phyloP scores from a whole-genome alignment of 352 stramenopile species.

The Pythium dissimile region DNA sequence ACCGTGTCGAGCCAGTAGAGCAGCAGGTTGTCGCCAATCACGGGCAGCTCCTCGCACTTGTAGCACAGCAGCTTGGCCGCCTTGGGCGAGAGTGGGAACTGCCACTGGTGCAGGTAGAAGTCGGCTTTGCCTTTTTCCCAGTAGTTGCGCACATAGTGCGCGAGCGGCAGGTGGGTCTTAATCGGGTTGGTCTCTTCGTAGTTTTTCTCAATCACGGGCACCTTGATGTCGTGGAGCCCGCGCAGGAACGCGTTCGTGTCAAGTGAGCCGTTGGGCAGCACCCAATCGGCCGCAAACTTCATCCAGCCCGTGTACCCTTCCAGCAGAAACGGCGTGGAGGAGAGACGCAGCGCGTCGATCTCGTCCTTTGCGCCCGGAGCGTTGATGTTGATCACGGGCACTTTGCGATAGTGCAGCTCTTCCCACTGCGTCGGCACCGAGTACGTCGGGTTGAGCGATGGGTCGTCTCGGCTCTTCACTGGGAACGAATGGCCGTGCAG shows the following conservation, averaged over 20 bases:
- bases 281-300: conserved; percentile 62
- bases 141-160: conserved; percentile 79
- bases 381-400: conserved; percentile 68
- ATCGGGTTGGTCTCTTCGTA: conserved; percentile 78
- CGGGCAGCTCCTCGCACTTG: conserved; percentile 84
- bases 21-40: conserved; percentile 90
- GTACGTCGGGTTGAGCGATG: conserved; percentile 41
- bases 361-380: conserved; percentile 43
- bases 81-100: conserved; percentile 87
- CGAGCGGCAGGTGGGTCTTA: conserved; percentile 63
- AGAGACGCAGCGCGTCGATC: conserved; percentile 61
- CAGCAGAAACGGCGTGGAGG: conserved; percentile 67
- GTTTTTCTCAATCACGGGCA: conserved; percentile 74
- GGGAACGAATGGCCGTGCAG: conserved; percentile 7
- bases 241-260: conserved; percentile 56
- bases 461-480: conserved; percentile 12
- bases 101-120: conserved; percentile 95
- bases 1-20: conserved; percentile 90
- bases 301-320: conserved; percentile 63
- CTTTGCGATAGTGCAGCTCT: conserved; percentile 54
- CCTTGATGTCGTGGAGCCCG: conserved; percentile 75
- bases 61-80: conserved; percentile 76
- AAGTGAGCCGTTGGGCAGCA: conserved; percentile 50
- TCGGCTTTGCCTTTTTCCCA: conserved; percentile 74
- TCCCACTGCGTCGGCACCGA: conserved; percentile 73